Evolutionary conservation across 441 rosid species (phyloP), one percentile per base, ranked within the genome.

Genomic region (Adansonia rubrostipa): DNA sequence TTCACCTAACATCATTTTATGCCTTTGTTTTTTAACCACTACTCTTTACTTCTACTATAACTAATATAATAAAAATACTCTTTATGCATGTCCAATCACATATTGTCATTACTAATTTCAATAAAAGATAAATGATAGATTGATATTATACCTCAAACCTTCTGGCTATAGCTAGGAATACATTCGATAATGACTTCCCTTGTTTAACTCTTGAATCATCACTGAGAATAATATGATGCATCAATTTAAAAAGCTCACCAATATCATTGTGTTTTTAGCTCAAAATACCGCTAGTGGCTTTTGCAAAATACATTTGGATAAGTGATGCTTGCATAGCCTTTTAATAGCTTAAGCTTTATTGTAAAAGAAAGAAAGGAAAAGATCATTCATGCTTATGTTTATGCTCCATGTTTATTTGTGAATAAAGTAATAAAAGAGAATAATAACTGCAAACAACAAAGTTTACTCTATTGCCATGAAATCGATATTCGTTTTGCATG

Each of bases 171-270:
- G 97, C 94, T 77, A 94, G 91, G 81, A 96, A 96, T 75, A 89
- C 80, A 75, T 96, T 98, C 5, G 98, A 97, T 3, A 97, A 82
- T 10, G 98, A 98, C 86, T 96, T 93, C 76, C 99, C 99, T 80
- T 88, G 88, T 85, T 93, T 92, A 74, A 96, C 97, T 88, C 93
- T 98, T 17, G 97, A 96, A 78, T 96, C 98, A 85, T 96, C 97
- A 80, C 99, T 97, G 60, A 85, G 88, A 74, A 96, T 97, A 79
- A 88, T 64, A 83, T 96, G 99, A 87, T 94, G 95, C 98, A 96
- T 96, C 89, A 92, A 86, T 3, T 96, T 89, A 57, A 95, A 92
- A 77, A 93, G 90, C 70, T 92, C 91, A 33, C 88, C 82, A 50
- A n/a, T 93, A 97, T 70, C 85, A 87, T 82, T 89, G 92, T 19